phyloP scores from a whole-genome alignment of 2,329 filamentous ascomycete genomes.

The Botrytis medusae region DNA sequence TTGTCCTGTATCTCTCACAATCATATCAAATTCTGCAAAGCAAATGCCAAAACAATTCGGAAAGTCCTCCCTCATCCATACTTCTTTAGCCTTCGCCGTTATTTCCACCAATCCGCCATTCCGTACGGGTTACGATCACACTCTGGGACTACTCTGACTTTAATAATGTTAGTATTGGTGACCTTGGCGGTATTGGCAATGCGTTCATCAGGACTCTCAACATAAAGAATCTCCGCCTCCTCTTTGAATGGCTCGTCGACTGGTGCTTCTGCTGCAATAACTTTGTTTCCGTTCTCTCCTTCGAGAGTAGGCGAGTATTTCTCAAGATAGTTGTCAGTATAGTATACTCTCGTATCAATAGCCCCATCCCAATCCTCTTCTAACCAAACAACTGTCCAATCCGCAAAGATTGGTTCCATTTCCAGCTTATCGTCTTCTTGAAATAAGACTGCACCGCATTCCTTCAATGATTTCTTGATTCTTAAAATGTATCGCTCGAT shows the following conservation, averaged over 20 bases:
- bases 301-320: background rate
- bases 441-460: background rate
- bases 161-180: background rate
- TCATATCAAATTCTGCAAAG: background rate
- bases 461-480: background rate
- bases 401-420: background rate
- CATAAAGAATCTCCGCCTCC: background rate
- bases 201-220: background rate
- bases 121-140: background rate
- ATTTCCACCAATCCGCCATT: slow-evolving; percentile 5
- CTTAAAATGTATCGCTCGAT: background rate
- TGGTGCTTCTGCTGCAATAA: background rate
- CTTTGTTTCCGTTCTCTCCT: background rate
- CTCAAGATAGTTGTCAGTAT: background rate
- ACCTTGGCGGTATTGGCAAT: background rate
- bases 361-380: slow-evolving; percentile 12
- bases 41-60: background rate
- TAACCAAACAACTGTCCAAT: slow-evolving; percentile 9
- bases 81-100: background rate
- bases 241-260: background rate
- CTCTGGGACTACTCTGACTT: background rate
- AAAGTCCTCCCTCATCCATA: background rate
- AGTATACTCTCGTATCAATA: background rate
- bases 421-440: background rate
- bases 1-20: slow-evolving; percentile 5